Evolutionary conservation across 2,329 filamentous ascomycete species (phyloP), one percentile per base, ranked within the genome.

Genomic region (Fusarium sp.): DNA sequence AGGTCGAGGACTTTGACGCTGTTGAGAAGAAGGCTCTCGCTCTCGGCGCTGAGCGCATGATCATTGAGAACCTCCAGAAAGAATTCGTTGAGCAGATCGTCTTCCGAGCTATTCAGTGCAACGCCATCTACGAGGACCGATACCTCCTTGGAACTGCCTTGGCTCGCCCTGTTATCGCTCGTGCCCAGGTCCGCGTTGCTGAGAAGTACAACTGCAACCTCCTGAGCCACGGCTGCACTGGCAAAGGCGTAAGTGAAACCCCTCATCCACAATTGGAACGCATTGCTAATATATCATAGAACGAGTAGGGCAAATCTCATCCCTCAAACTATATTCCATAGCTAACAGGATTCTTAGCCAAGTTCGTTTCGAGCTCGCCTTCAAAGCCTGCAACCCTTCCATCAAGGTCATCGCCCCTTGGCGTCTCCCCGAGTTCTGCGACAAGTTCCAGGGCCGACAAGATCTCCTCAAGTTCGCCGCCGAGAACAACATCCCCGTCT

Each of bases 361-460:
- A 57, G 75, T 79, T 12, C 62, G 77, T 6, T 79, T 79, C 67
- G 76, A 78, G 53, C 60, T 78, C 2, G 75, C 75, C 9, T 77
- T 67, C 59, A 64, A 69, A 55, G 72, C 85, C 47, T 79, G 86
- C 44, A 82, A 90, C 77, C 88, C 60, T 39, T 79, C 78, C 59
- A 88, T 91, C 77, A 86, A 88, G 77, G 84, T 91, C 73, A 88
- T 92, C 72, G 88, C 89, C n/a, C 90, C 89, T 28, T 92, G 90
- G 89, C 79, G 90, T 67, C 77, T 89, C 61, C 87, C 88, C 35
- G 82, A 84, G 72, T 91, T 92, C 80, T 89, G 85, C 79, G 81
- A 90, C 65, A 82, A 83, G 61, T 92, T 91, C 83, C 83, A 78
- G 26, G 58, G 74, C 7, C 57, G 57, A 59, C 39, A 59, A 6